Conservation (phyloP, 148 eudicot genomes). For the Spergularia marina region DNA sequence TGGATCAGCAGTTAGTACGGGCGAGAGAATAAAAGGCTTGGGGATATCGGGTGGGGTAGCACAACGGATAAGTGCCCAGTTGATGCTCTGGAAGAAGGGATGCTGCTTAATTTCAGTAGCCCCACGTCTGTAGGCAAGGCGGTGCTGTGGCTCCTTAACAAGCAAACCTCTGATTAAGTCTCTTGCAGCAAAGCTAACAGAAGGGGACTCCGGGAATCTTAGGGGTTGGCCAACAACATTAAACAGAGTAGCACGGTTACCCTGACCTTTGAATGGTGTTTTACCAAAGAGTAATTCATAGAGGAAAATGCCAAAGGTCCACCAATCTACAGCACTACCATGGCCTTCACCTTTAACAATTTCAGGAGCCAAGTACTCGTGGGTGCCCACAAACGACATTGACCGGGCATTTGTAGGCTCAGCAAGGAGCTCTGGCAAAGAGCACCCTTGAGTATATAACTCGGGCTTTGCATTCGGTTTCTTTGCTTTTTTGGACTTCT, state of each 20-base stretch:
- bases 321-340: constrained; percentile 98
- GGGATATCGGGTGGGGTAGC: constrained; percentile 82
- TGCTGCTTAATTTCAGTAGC: constrained; percentile 96
- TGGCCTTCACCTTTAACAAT: constrained; percentile 93
- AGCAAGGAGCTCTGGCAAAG: constrained; percentile 82
- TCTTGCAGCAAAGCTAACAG: constrained; percentile 88
- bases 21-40: constrained; percentile 19
- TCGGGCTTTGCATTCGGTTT: constrained; percentile 47
- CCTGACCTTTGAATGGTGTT: constrained; percentile 81
- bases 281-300: constrained; percentile 79
- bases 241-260: constrained; percentile 77
- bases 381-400: constrained; percentile 97
- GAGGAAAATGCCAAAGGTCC: constrained; percentile 89
- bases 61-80: constrained; percentile 94
- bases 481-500: constrained; percentile 53
- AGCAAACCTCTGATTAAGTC: constrained; percentile 84
- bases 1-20: neutral
- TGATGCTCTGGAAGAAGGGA: constrained; percentile 88
- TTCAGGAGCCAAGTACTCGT: constrained; percentile 89
- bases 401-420: constrained; percentile 91
- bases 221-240: constrained; percentile 91
- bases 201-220: constrained; percentile 68
- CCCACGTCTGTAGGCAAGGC: constrained; percentile 91
- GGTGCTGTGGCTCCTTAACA: constrained; percentile 89
- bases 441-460: constrained; percentile 40